Percentiles rank a stretch among this genome's conserved stretches.
Conservation (phyloP, 2,329 filamentous ascomycete genomes). For the Calonectria honghensis region DNA sequence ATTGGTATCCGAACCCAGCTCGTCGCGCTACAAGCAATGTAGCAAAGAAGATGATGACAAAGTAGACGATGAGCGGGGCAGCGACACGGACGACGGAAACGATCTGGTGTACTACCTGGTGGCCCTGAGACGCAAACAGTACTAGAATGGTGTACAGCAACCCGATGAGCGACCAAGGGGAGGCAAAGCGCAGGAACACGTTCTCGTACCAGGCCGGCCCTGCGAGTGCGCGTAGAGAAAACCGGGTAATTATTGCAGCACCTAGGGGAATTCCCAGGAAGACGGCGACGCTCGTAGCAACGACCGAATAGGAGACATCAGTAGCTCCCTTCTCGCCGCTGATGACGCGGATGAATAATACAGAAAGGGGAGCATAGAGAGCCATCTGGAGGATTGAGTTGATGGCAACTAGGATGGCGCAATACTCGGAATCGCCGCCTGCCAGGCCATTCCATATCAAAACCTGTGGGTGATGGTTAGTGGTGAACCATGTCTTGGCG, state of each 20-base stretch:
- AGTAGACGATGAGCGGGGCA: slow-evolving; percentile 89
- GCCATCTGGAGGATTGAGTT: slow-evolving; percentile 87
- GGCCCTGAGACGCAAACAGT: slow-evolving; percentile 88
- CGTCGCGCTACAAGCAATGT: slow-evolving; percentile 78
- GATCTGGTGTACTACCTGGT: slow-evolving; percentile 86
- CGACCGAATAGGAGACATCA: slow-evolving; percentile 75
- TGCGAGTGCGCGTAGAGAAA: slow-evolving; percentile 73
- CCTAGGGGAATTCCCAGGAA: slow-evolving; percentile 91
- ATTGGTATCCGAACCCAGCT: slow-evolving; percentile 83
- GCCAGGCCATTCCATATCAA: slow-evolving; percentile 83
- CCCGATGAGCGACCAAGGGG: slow-evolving; percentile 87
- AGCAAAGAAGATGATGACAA: slow-evolving; percentile 82
- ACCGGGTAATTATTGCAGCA: slow-evolving; percentile 85
- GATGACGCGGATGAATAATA: slow-evolving; percentile 83
- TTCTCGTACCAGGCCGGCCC: slow-evolving; percentile 78
- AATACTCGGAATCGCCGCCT: slow-evolving; percentile 87
- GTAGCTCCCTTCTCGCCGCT: slow-evolving; percentile 65
- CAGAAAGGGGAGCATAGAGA: slow-evolving; percentile 80
- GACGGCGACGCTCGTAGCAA: slow-evolving; percentile 87
- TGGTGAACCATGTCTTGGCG: background rate
- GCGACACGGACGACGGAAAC: slow-evolving; percentile 88
- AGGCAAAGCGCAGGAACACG: slow-evolving; percentile 80
- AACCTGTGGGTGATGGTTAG: slow-evolving; percentile 57
- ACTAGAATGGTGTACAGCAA: slow-evolving; percentile 91
- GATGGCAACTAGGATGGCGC: slow-evolving; percentile 85